Base-by-base conservation (phyloP, 345 rosid genomes). In the Arabidopsis suecica region DNA sequence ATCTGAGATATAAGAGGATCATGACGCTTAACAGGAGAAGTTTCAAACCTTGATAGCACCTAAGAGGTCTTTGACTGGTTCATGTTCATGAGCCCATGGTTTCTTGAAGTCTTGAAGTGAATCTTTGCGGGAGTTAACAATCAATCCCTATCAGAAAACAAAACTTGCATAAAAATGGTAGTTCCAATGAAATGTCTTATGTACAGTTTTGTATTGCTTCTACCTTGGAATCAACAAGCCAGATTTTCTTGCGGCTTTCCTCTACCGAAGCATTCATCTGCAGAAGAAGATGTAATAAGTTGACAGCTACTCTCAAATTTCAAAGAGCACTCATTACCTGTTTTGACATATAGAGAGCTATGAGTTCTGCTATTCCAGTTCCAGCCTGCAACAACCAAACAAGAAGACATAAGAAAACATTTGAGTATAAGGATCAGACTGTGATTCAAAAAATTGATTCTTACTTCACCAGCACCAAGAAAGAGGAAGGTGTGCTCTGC, bases 151-250 rank as follows among this genome's bases (percentile, higher is more conserved):
- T 40, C 67, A 71, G 2, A 48, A 69, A 73, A 61, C 10, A 33
- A 44, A 41, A 60, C 20, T 36, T 72, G 6, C 37, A 51, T 78
- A 61, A 72, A 72, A n/a, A 30, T 0, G 14, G n/a, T 50, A 30
- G 50, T 60, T 34, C 56, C 10, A 61, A 23, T 3, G 36, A 16
- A 44, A 34, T n/a, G 3, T 48, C 38, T 11, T 48, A 5, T 38
- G 41, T 48, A 48, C 9, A 57, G 12, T 56, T 56, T 64, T 64
- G 7, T 54, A 14, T 22, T 32, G 25, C 9, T 11, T 59, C 74
- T 65, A 91, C 96, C 98, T 90, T 95, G n/a, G 99, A 95, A 79
- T 95, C 98, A 49, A 95, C 97, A 71, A 95, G 98, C 98, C 97
- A 92, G 11, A 95, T 86, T 73, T 88, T 90, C 85, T 93, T 89